These are phyloP conservation scores for Claviceps capensis DNA, from an alignment of 2,329 filamentous ascomycete species.

Conservation along the genomic window DNA sequence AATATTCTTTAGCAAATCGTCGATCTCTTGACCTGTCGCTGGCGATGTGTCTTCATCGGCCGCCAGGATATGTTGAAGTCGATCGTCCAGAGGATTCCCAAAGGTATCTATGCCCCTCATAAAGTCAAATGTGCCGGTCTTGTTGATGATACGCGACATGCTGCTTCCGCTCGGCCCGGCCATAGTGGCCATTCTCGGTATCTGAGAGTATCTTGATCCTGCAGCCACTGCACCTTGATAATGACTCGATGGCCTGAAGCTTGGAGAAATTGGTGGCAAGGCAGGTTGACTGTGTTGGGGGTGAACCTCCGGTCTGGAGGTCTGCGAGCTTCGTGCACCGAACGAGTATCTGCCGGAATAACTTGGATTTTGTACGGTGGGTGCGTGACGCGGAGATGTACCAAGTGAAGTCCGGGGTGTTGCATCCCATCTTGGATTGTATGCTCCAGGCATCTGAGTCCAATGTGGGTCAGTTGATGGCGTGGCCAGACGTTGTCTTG, in stretches of 20 bases:
- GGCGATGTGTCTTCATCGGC: slow-evolving; percentile 21
- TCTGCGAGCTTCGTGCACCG: not conserved
- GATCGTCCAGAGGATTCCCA: slow-evolving; percentile 23
- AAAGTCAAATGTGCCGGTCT: slow-evolving; percentile 24
- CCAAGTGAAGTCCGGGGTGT: not conserved
- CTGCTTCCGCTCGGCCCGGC: slow-evolving; percentile 4
- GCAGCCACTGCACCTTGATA: not conserved
- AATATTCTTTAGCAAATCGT: slow-evolving; percentile 58
- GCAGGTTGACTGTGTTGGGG: not conserved
- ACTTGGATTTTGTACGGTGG: not conserved
- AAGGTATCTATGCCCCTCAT: slow-evolving; percentile 18
- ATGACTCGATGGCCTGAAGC: not conserved
- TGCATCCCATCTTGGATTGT: slow-evolving; percentile 7
- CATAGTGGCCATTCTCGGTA: not conserved
- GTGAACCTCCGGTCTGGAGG: not conserved
- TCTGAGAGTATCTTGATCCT: not conserved
- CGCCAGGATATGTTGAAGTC: slow-evolving; percentile 20
- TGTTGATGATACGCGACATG: slow-evolving; percentile 23
- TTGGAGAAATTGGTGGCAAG: not conserved
- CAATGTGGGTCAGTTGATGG: not conserved
- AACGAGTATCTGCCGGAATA: not conserved
- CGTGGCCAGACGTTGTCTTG: not conserved
- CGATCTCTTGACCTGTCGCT: slow-evolving; percentile 47
- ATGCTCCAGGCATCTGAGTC: slow-evolving; percentile 11
- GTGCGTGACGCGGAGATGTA: not conserved